Evolutionary conservation across 805 yeast species (phyloP).

Genomic region (Yarrowia sp.): DNA sequence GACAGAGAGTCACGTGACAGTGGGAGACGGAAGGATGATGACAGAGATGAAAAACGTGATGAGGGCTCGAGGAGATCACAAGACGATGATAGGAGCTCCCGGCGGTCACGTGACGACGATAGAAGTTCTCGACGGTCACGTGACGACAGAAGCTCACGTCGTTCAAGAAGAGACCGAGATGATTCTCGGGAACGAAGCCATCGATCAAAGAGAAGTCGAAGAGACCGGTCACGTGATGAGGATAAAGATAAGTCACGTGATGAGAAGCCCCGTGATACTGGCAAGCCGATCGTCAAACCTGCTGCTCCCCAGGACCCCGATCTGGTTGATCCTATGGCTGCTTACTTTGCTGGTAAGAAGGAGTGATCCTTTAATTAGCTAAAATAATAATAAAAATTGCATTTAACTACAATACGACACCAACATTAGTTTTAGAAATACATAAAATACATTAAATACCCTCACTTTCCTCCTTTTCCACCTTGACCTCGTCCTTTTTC

Average conservation of each 20-base stretch:
- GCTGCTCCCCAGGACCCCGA: neutral
- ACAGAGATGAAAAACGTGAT: neutral
- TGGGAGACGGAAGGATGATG: neutral
- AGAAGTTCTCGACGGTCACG: neutral
- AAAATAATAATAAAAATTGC: too few relatives aligned
- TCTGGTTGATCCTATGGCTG: conserved; percentile 19
- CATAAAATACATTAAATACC: neutral
- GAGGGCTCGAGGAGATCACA: neutral
- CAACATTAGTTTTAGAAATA: too few relatives aligned
- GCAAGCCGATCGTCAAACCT: neutral
- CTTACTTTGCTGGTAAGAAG: conserved; percentile 12
- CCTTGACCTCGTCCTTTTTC: neutral
- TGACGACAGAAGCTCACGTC: neutral
- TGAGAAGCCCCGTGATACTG: too few relatives aligned
- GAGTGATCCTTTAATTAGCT: too few relatives aligned
- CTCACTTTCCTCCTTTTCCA: neutral
- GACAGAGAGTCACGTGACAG: neutral
- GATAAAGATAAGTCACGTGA: neutral
- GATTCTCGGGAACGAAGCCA: neutral
- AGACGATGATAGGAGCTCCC: neutral
- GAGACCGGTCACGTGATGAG: neutral
- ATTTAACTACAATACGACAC: too few relatives aligned
- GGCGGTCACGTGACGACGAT: neutral
- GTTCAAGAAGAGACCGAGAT: neutral
- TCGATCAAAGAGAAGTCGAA: neutral